Conservation (phyloP, 305 asterid genomes). For the Plantago rigida region DNA sequence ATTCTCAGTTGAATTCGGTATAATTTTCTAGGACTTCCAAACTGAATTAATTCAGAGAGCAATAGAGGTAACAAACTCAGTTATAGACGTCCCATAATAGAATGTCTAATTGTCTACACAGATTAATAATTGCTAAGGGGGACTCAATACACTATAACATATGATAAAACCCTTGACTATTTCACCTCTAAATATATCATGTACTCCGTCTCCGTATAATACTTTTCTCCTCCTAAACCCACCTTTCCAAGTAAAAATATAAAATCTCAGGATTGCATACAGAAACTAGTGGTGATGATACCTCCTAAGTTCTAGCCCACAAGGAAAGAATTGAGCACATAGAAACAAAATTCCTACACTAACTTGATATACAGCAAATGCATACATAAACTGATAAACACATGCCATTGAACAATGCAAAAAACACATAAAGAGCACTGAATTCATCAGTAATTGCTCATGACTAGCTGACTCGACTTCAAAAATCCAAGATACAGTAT, state of each 20-base stretch:
- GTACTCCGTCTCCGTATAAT: too few species aligned
- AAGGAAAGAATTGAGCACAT: neutral
- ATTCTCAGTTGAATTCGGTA: neutral
- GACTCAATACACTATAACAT: neutral
- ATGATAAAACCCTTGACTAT: neutral
- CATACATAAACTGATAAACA: too few species aligned
- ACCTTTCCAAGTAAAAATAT: neutral
- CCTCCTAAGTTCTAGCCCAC: neutral
- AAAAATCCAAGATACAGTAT: conserved; percentile 6
- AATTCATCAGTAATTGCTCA: conserved; percentile 3
- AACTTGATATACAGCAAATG: neutral
- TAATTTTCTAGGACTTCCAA: neutral
- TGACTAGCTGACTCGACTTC: conserved; percentile 4
- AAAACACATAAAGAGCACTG: neutral
- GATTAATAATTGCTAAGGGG: neutral
- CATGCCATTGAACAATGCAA: neutral
- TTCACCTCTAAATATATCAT: neutral
- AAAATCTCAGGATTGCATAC: conserved; percentile 7
- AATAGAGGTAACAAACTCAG: neutral
- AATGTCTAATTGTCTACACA: neutral
- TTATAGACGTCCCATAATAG: neutral
- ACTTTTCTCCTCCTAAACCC: conserved; percentile 2
- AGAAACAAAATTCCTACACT: conserved; percentile 5
- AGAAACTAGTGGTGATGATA: conserved; percentile 18
- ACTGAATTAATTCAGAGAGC: neutral